A percentile compares a stretch with the other conserved stretches of the same genome.
These are phyloP conservation scores for Gonium pectorale DNA, from an alignment of 139 green algal genomes.

Conservation along the genomic window DNA sequence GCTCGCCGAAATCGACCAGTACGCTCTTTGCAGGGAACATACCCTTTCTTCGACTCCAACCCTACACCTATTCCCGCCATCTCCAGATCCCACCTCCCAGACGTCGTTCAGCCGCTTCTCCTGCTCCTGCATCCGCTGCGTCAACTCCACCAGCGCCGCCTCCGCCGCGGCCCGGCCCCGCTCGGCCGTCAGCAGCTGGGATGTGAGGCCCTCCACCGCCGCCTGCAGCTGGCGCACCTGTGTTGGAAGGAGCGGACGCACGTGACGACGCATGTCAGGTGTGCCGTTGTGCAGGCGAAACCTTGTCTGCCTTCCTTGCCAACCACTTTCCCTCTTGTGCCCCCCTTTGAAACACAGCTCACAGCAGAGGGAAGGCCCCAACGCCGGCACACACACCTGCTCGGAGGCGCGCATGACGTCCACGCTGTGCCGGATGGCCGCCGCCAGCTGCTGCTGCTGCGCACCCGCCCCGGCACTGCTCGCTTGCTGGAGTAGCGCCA, in stretches of 20 bases:
- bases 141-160: slow-evolving; percentile 37
- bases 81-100: slow-evolving; percentile 12
- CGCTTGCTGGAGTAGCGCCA: slow-evolving; percentile 1
- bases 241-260: too few species aligned
- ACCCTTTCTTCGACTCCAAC: too few species aligned
- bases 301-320: too few species aligned
- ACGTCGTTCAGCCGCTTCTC: slow-evolving; percentile 34
- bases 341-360: too few species aligned
- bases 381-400: too few species aligned
- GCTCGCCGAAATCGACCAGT: too few species aligned
- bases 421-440: slow-evolving; percentile 37
- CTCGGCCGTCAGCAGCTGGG: slow-evolving; percentile 33
- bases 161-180: slow-evolving; percentile 26
- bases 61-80: background rate
- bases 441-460: slow-evolving; percentile 40
- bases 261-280: too few species aligned
- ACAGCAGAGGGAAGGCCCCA: too few species aligned
- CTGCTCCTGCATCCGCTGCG: slow-evolving; percentile 34
- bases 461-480: background rate
- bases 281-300: too few species aligned
- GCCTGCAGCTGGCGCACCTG: slow-evolving; percentile 39
- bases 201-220: slow-evolving; percentile 36
- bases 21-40: too few species aligned
- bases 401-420: slow-evolving; percentile 33
- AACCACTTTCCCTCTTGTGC: too few species aligned